A percentile compares a stretch with the other conserved stretches of the same genome.
phyloP scores from a whole-genome alignment of 768 basidiomycete species.

The Mycena amicta region DNA sequence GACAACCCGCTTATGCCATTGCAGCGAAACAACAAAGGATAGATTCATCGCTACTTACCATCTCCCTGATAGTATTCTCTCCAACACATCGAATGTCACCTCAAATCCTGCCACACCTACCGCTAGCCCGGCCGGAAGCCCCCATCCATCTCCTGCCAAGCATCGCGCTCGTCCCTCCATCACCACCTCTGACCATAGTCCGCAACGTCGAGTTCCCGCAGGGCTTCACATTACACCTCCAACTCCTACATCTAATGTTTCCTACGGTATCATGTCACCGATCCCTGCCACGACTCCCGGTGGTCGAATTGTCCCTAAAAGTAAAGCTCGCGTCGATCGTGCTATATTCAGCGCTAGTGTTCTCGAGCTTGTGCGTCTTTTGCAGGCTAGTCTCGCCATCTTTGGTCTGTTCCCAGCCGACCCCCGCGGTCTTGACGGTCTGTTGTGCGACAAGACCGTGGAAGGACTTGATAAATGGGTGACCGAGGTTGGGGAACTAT shows the following conservation, averaged over 20 bases:
- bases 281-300: slow-evolving; percentile 16
- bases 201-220: slow-evolving; percentile 24
- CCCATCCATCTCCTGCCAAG: slow-evolving; percentile 23
- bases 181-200: slow-evolving; percentile 27
- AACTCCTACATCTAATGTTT: slow-evolving; percentile 17
- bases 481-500: slow-evolving; percentile 61
- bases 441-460: slow-evolving; percentile 78
- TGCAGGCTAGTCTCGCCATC: slow-evolving; percentile 70
- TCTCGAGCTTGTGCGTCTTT: slow-evolving; percentile 72
- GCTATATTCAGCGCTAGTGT: slow-evolving; percentile 64
- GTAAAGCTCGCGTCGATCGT: slow-evolving; percentile 36
- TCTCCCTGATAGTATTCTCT: slow-evolving; percentile 46
- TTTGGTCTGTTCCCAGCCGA: slow-evolving; percentile 61
- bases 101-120: slow-evolving; percentile 16
- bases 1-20: slow-evolving; percentile 1
- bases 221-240: slow-evolving; percentile 24
- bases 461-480: slow-evolving; percentile 74
- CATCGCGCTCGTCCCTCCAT: slow-evolving; percentile 21
- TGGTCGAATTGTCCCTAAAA: slow-evolving; percentile 12
- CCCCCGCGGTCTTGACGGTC: slow-evolving; percentile 51
- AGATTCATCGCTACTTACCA: slow-evolving; percentile 75
- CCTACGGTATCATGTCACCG: slow-evolving; percentile 4
- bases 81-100: slow-evolving; percentile 26
- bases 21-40: slow-evolving; percentile 77
- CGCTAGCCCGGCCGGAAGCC: slow-evolving; percentile 24